A percentile compares a stretch with the other conserved stretches of the same genome.
Conservation (phyloP, 495 filamentous ascomycete genomes). For the Penicillium bovifimosum region DNA sequence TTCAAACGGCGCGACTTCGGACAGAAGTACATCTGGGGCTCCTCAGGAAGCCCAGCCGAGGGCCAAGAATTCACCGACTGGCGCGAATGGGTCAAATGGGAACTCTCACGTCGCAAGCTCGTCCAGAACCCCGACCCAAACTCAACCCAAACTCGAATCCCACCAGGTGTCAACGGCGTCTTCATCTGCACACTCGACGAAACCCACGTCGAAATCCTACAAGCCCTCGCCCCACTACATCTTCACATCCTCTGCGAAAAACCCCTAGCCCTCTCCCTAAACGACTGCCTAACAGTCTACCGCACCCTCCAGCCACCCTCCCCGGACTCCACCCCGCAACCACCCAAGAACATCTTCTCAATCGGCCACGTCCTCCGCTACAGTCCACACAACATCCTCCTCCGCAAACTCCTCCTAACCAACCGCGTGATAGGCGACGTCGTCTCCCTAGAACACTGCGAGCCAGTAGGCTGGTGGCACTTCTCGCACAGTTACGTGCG, state of each 20-base stretch:
- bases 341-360: slow-evolving; percentile 53
- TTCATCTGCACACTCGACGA: slow-evolving; percentile 89
- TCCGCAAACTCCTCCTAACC: slow-evolving; percentile 70
- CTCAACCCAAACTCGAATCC: not conserved
- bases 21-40: slow-evolving; percentile 61
- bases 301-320: slow-evolving; percentile 39
- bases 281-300: slow-evolving; percentile 71
- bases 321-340: not conserved
- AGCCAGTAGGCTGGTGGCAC: slow-evolving; percentile 96
- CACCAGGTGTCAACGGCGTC: slow-evolving; percentile 59
- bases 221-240: slow-evolving; percentile 58
- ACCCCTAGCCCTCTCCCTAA: slow-evolving; percentile 72
- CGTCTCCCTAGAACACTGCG: slow-evolving; percentile 80
- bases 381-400: slow-evolving; percentile 81
- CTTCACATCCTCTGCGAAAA: slow-evolving; percentile 95
- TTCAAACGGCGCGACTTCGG: slow-evolving; percentile 70
- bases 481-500: slow-evolving; percentile 90
- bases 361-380: slow-evolving; percentile 79
- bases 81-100: slow-evolving; percentile 65
- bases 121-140: not conserved
- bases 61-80: slow-evolving; percentile 67
- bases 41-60: slow-evolving; percentile 31
- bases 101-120: slow-evolving; percentile 46
- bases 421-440: slow-evolving; percentile 74
- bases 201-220: slow-evolving; percentile 74